Conservation (phyloP, 441 rosid genomes). For the Metrosideros polymorpha region DNA sequence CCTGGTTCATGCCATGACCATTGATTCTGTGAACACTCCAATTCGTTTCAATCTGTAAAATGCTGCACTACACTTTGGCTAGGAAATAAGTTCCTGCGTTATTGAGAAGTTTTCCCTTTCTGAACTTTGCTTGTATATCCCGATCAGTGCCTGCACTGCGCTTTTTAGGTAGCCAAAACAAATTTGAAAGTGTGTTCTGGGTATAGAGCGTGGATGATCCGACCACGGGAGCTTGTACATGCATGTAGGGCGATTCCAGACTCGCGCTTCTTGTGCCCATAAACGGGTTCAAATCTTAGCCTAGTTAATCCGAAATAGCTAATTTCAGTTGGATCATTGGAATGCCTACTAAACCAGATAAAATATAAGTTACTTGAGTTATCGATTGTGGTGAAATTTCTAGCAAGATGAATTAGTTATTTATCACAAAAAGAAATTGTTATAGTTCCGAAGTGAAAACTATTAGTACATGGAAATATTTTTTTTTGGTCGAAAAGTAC, state of each 20-base stretch:
- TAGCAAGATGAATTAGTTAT: background rate
- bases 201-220: background rate
- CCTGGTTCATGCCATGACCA: slow-evolving; percentile 86
- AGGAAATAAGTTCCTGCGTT: background rate
- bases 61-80: background rate
- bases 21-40: slow-evolving; percentile 6
- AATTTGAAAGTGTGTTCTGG: background rate
- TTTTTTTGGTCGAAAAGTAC: no score
- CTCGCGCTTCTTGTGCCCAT: background rate
- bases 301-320: background rate
- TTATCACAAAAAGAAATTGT: background rate
- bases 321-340: background rate
- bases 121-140: rapidly evolving
- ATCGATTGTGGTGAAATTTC: background rate
- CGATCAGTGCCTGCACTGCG: background rate
- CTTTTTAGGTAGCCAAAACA: background rate
- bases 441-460: background rate
- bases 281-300: background rate
- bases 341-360: no score
- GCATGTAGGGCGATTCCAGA: no score
- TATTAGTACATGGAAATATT: no score
- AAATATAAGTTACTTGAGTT: no score
- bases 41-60: background rate
- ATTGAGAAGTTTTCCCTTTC: background rate
- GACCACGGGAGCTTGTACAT: background rate